These are phyloP conservation scores for Stygiomarasmius scandens DNA, from an alignment of 1,284 basidiomycete species.

Conservation along the genomic window DNA sequence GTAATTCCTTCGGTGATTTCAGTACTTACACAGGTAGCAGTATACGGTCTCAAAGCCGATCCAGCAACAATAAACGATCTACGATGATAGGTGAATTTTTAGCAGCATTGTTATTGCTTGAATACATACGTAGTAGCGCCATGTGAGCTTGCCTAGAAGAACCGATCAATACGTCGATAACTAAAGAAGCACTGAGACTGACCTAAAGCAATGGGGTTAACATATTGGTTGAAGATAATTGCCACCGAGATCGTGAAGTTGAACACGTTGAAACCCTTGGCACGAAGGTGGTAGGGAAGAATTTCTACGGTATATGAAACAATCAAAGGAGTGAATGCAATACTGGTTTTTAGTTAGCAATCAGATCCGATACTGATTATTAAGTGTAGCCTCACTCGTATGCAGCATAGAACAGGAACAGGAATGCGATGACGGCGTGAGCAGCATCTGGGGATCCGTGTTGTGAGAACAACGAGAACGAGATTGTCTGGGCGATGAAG, in stretches of 20 bases:
- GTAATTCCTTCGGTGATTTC: constrained; percentile 1
- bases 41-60: constrained; percentile 63
- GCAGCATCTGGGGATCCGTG: constrained; percentile 46
- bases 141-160: constrained; percentile 48
- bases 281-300: constrained; percentile 70
- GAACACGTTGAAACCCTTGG: constrained; percentile 79
- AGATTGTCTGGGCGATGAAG: constrained; percentile 73
- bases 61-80: constrained; percentile 73
- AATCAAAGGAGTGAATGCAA: constrained; percentile 76
- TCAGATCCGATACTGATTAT: neutral
- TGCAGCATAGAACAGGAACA: constrained; percentile 73
- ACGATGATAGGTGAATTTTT: neutral
- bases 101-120: neutral
- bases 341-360: constrained; percentile 34
- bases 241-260: constrained; percentile 67
- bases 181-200: constrained; percentile 6
- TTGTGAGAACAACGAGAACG: constrained; percentile 64
- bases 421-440: constrained; percentile 74
- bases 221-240: constrained; percentile 80
- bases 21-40: constrained; percentile 56
- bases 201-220: constrained; percentile 72
- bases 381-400: constrained; percentile 56
- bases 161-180: constrained; percentile 5
- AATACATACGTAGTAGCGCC: constrained; percentile 63
- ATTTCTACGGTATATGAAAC: constrained; percentile 79